A percentile compares a stretch with the other conserved stretches of the same genome.
These are phyloP conservation scores for Pelargonium myrrhifolium DNA, from an alignment of 441 rosid species.

Conservation along the genomic window DNA sequence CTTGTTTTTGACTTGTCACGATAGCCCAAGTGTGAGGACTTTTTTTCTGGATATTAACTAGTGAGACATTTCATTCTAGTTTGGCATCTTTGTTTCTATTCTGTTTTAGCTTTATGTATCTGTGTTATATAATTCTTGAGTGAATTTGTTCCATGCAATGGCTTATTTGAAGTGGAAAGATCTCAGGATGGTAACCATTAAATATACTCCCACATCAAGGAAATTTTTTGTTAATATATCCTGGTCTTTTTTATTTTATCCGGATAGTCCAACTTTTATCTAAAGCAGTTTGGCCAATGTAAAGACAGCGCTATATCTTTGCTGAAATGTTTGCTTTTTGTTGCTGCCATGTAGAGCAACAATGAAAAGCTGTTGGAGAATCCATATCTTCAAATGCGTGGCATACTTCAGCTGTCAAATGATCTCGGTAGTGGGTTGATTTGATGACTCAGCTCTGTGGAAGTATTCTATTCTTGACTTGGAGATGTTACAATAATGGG, in stretches of 20 bases:
- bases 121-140: not conserved
- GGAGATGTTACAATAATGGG: conserved; percentile 18
- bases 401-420: conserved; percentile 87
- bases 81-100: not conserved
- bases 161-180: conserved; percentile 4
- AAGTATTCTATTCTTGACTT: conserved; percentile 15
- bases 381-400: conserved; percentile 97
- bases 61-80: not conserved
- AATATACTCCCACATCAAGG: too few relatives aligned
- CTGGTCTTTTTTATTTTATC: too few relatives aligned
- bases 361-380: conserved; percentile 94
- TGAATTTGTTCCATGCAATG: not conserved
- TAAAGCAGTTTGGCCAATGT: not conserved
- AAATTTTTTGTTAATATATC: too few relatives aligned
- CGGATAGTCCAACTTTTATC: not conserved
- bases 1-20: not conserved
- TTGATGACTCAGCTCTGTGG: conserved; percentile 15
- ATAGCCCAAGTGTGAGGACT: not conserved
- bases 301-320: conserved; percentile 4
- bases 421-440: conserved; percentile 43
- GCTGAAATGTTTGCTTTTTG: conserved; percentile 17
- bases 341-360: conserved; percentile 63
- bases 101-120: not conserved
- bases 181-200: not conserved
- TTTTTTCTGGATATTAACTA: not conserved